Evolutionary conservation across 768 basidiomycete genomes (phyloP), one percentile per base, ranked within the genome.

Genomic region (Naganishia randhawae): DNA sequence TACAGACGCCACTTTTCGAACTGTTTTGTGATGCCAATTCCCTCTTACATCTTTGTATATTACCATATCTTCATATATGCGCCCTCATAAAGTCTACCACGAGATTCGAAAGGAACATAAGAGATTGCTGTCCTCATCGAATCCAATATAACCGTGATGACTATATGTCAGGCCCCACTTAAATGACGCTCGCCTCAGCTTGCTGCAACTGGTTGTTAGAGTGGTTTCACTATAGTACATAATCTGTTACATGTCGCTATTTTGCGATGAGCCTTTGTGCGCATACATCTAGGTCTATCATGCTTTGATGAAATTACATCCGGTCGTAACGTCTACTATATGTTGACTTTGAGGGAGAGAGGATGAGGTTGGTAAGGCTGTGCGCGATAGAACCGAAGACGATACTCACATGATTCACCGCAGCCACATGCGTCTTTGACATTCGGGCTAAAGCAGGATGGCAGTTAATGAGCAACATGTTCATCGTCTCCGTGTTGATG

Each of bases 361-460:
- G 3, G n/a, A 22, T 25, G 27, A 16, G 33, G 9, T 29, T 42
- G n/a, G 16, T 41, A 42, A 41, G 32, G 1, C 45, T 42, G 14
- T 19, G 41, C 27, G 31, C 16, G 14, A 41, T 35, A 42, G 27
- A 52, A 16, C 22, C 29, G 17, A 14, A 3, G 42, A 32, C 41
- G 33, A 50, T 91, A 85, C 53, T 85, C 89, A 81, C 92, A 93
- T 0, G 91, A 93, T 82, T 95, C 92, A 70, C 92, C 92, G 75
- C 92, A 95, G 62, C 92, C 92, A 79, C 92, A 96, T 8, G 91
- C 90, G 75, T 94, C 92, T 81, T 88, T 90, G 80, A 95, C 88
- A 80, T 96, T 96, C 8, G 92, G 92, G 76, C 95, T 94, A 88
- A 86, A 35, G 27, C 81, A 90, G 90, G 32, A 86, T 84, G 74